These are phyloP conservation scores for Boletus huronensis DNA, from an alignment of 768 basidiomycete genomes.

Conservation along the genomic window DNA sequence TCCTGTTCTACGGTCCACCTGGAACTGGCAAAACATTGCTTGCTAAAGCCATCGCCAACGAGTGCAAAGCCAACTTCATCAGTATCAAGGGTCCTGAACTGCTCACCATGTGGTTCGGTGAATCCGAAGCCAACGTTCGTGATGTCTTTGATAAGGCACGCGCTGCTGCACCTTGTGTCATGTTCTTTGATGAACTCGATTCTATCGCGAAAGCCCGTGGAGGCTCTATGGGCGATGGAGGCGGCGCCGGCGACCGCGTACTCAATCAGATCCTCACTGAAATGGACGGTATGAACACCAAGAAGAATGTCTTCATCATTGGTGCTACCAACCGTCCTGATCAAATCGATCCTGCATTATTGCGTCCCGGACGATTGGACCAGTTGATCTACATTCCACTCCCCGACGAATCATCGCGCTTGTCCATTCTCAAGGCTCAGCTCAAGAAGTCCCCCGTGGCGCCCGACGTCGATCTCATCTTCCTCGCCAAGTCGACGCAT, in stretches of 20 bases:
- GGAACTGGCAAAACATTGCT: conserved; percentile 99
- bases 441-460: conserved; percentile 92
- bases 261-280: conserved; percentile 96
- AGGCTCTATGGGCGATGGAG: conserved; percentile 77
- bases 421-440: conserved; percentile 86
- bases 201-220: conserved; percentile 98
- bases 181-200: conserved; percentile 99
- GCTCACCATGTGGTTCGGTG: conserved; percentile 99
- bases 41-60: conserved; percentile 98
- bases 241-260: conserved; percentile 97
- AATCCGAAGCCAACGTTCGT: conserved; percentile 99
- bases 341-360: conserved; percentile 88
- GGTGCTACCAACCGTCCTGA: conserved; percentile 97
- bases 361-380: conserved; percentile 97
- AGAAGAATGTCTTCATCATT: conserved; percentile 99
- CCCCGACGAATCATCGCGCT: conserved; percentile 87
- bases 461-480: conserved; percentile 74
- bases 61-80: conserved; percentile 99
- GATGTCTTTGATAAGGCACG: conserved; percentile 99
- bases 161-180: conserved; percentile 97
- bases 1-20: conserved; percentile 98
- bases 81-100: conserved; percentile 99
- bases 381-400: conserved; percentile 99
- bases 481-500: conserved; percentile 89
- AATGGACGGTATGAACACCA: conserved; percentile 98